Evolutionary conservation across 805 yeast genomes (phyloP).

Genomic region (Schwanniomyces vanrijiae): DNA sequence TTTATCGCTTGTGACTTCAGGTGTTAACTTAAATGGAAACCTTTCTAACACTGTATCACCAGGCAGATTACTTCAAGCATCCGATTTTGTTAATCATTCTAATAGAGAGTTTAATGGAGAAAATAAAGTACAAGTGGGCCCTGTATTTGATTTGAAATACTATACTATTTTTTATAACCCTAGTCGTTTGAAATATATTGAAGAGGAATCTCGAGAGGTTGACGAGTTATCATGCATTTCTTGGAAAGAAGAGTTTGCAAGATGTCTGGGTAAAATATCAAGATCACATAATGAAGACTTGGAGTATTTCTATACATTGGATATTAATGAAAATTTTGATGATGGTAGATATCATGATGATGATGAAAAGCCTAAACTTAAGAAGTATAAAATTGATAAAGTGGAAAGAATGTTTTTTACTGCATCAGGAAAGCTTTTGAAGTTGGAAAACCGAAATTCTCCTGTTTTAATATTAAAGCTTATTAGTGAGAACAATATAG

Average conservation of each 20-base stretch:
- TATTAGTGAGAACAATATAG: conserved; percentile 10
- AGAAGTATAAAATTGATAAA: conserved; percentile 35
- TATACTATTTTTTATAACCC: conserved; percentile 66
- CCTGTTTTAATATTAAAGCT: conserved; percentile 70
- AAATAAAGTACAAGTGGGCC: conserved; percentile 49
- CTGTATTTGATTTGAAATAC: conserved; percentile 53
- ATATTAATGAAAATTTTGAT: conserved; percentile 56
- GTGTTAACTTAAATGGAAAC: conserved; percentile 55
- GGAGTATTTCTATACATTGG: conserved; percentile 44
- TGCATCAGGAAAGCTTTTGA: conserved; percentile 65
- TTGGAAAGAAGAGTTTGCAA: conserved; percentile 75
- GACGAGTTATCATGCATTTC: conserved; percentile 43
- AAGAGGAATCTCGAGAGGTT: conserved; percentile 9
- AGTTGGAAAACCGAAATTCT: conserved; percentile 57
- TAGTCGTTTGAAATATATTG: conserved; percentile 36
- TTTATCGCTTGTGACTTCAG: conserved; percentile 65
- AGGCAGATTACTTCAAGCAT: conserved; percentile 63
- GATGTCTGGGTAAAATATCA: conserved; percentile 46
- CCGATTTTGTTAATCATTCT: conserved; percentile 42
- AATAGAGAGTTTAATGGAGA: conserved; percentile 20
- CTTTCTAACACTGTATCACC: conserved; percentile 59
- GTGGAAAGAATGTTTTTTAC: conserved; percentile 61
- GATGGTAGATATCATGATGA: conserved; percentile 70
- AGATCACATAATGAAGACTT: conserved; percentile 16
- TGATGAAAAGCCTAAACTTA: conserved; percentile 37